phyloP scores from a whole-genome alignment of 129 eudicot species.

The sunflower (Helianthus annuus) region HanXRQr2.0-SUNRISE NC_035442.2:9855165-9855664 shows the following conservation, averaged over 20 bases:
- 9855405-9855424: slow-evolving; percentile 1
- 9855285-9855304: slow-evolving; percentile 92
- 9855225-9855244: slow-evolving; percentile 70
- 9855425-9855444: not conserved
- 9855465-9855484: slow-evolving; percentile 14
- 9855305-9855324: slow-evolving; percentile 93
- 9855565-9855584: not conserved
- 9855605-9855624: not conserved
- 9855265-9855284: slow-evolving; percentile 78
- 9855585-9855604: slow-evolving; percentile 7
- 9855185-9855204: not conserved
- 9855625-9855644: not conserved
- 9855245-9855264: slow-evolving; percentile 97
- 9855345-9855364: slow-evolving; percentile 25
- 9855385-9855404: slow-evolving; percentile 1
- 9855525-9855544: not conserved
- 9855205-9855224: slow-evolving; percentile 43
- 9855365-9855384: not conserved
- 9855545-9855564: not conserved
- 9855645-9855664: not conserved
- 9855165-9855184: not conserved
- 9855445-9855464: not conserved
- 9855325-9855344: slow-evolving; percentile 48
- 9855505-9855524: not conserved
- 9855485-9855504: not conserved